Evolutionary conservation across 768 basidiomycete species (phyloP).

Genomic region (Cyathus striatus): DNA sequence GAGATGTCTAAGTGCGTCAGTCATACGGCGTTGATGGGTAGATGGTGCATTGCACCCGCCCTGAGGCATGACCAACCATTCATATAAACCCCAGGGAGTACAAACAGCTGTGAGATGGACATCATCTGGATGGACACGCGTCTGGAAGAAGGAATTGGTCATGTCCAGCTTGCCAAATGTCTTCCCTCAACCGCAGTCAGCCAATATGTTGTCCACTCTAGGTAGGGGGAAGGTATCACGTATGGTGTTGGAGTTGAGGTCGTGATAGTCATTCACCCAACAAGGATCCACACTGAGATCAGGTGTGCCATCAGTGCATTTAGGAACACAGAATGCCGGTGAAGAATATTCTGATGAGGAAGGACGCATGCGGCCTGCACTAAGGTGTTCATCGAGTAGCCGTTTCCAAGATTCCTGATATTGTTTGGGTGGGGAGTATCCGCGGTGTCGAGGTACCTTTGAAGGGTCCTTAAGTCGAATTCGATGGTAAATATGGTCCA

Average conservation of each 20-base stretch:
- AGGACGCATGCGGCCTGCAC: conserved; percentile 17
- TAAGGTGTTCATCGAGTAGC: conserved; percentile 24
- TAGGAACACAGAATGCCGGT: conserved; percentile 21
- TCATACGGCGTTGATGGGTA: conserved; percentile 22
- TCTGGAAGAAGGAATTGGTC: conserved; percentile 37
- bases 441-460: neutral
- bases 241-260: conserved; percentile 10
- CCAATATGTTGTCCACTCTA: conserved; percentile 11
- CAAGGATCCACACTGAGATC: neutral
- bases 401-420: conserved; percentile 19
- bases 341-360: conserved; percentile 22
- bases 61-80: conserved; percentile 35
- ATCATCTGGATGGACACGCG: conserved; percentile 18
- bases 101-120: conserved; percentile 13
- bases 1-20: conserved; percentile 17
- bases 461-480: conserved; percentile 6
- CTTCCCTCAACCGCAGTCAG: conserved; percentile 26
- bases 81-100: conserved; percentile 23
- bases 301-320: conserved; percentile 7
- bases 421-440: conserved; percentile 13
- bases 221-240: conserved; percentile 12
- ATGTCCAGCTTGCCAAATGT: conserved; percentile 32
- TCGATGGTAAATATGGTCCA: conserved; percentile 10
- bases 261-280: conserved; percentile 14
- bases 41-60: conserved; percentile 22